Evolutionary conservation across 108 stramenopile genomes (phyloP), one percentile per base, ranked within the genome.

Genomic region (Cyclotella cryptica): DNA sequence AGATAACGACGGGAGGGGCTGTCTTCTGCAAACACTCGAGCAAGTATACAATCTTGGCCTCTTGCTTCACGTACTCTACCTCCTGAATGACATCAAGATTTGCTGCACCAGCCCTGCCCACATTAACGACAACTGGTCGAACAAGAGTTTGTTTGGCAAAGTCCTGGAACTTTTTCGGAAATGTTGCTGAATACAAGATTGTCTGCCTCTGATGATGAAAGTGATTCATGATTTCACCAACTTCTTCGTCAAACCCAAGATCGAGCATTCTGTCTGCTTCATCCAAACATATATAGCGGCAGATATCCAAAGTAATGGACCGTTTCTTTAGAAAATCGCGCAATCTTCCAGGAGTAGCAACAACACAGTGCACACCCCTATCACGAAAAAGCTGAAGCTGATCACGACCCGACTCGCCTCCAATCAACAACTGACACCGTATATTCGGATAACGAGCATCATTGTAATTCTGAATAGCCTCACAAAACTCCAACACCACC

Each of bases 81-180:
- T 99, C 99, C 85, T 99, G 98, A 74, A 99, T 98, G 12, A 99
- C 98, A 84, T 99, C 98, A n/a, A 99, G 75, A 74, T 97, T 98
- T 18, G 99, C 98, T 13, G 99, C 99, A 27, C 99, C 99, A 4
- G 98, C 98, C 13, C 99, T 88, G 17, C 98, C 97, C 21, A 98
- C 98, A 81, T 99, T 99, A 40, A 99, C 98, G 6, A 98, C 89
- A 39, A 99, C 91, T 22, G 99, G 98, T 71, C 87, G 77, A 21
- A 98, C 96, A 44, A 99, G 86, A 10, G 98, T 96, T 44, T 94
- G 83, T 69, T 95, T 89, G n/a, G 98, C 98, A 91, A 99, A 99
- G 72, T 98, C 97, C 75, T 97, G 96, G 86, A 98, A 98, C 74
- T 98, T 98, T 79, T 98, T 93, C 1, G 99, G 99, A 91, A 99